These are phyloP conservation scores for Globisporangium polare DNA, from an alignment of 352 stramenopile species.

Conservation along the genomic window DNA sequence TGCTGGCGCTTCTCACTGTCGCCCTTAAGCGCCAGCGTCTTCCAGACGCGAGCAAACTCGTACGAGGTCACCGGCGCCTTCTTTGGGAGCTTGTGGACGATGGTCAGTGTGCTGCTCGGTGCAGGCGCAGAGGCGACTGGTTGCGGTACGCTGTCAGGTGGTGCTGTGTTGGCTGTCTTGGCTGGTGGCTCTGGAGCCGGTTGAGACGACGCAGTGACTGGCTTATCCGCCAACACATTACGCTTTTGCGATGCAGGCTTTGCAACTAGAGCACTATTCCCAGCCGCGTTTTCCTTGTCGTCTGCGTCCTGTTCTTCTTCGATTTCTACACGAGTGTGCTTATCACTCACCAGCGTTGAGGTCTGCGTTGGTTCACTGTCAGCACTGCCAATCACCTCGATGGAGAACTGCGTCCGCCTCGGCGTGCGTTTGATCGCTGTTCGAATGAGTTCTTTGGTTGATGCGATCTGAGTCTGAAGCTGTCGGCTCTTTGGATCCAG, in stretches of 20 bases:
- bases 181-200: not conserved
- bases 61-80: conserved; percentile 69
- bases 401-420: conserved; percentile 40
- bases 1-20: conserved; percentile 22
- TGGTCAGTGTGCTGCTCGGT: not conserved
- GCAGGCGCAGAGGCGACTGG: not conserved
- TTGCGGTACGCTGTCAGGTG: not conserved
- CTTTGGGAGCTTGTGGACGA: conserved; percentile 54
- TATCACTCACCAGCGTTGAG: not conserved
- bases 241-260: not conserved
- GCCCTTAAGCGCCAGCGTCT: conserved; percentile 50
- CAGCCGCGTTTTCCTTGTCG: conserved; percentile 12
- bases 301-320: not conserved
- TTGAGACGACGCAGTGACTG: not conserved
- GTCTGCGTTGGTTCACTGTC: conserved; percentile 24
- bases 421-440: conserved; percentile 64
- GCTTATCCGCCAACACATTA: not conserved
- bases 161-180: not conserved
- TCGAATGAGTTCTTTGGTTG: conserved; percentile 63
- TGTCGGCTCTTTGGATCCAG: conserved; percentile 78
- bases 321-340: not conserved
- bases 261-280: not conserved
- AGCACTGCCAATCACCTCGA: conserved; percentile 32
- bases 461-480: conserved; percentile 48
- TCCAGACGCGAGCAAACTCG: conserved; percentile 80